Evolutionary conservation across 176 grass and related monocot species (phyloP).

Genomic region (Bonia amplexicaulis): DNA sequence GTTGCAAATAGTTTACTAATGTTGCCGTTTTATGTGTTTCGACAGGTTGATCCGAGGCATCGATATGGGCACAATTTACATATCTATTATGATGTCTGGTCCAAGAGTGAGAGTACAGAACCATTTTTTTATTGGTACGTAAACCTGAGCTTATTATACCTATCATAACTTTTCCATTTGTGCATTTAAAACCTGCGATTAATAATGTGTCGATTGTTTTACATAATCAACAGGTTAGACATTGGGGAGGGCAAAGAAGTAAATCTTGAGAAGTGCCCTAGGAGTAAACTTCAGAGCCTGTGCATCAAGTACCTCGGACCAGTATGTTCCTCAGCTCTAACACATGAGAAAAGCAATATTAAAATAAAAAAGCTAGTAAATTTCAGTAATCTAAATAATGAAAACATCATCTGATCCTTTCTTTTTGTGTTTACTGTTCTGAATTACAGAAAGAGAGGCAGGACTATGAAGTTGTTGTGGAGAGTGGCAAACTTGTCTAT

Average conservation of each 20-base stretch:
- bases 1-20: constrained; percentile 36
- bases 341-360: neutral
- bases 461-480: constrained; percentile 66
- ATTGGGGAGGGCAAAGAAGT: constrained; percentile 95
- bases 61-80: constrained; percentile 95
- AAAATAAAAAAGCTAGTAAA: neutral
- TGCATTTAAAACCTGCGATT: neutral
- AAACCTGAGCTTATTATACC: neutral
- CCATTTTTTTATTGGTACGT: constrained; percentile 93
- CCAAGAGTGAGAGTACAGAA: constrained; percentile 66
- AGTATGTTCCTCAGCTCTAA: constrained; percentile 41
- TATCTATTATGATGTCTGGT: constrained; percentile 89
- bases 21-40: constrained; percentile 8
- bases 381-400: neutral
- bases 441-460: constrained; percentile 76
- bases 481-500: constrained; percentile 63
- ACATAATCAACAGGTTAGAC: constrained; percentile 66
- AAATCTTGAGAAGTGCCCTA: constrained; percentile 80
- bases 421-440: neutral
- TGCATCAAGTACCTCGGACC: constrained; percentile 91
- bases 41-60: constrained; percentile 96
- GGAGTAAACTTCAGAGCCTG: constrained; percentile 74
- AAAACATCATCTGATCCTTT: constrained; percentile 13
- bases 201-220: neutral
- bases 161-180: neutral